These are phyloP conservation scores for Papilionanthe hybrid DNA, from an alignment of 116 monocot species.

Conservation along the genomic window DNA sequence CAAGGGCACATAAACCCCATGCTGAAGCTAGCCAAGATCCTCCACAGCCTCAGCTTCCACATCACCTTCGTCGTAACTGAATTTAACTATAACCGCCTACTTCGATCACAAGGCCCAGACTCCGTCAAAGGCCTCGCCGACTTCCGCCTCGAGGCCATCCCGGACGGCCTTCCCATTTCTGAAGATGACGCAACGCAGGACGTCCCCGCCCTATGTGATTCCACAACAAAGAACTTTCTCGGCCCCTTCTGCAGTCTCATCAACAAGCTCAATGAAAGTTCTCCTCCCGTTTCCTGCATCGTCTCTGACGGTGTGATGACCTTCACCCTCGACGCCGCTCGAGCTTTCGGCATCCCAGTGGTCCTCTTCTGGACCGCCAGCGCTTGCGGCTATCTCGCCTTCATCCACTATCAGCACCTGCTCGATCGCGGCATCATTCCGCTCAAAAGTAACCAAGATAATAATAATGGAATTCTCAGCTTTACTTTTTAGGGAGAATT, in stretches of 20 bases:
- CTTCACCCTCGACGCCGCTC: slow-evolving; percentile 21
- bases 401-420: slow-evolving; percentile 7
- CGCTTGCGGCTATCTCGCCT: slow-evolving; percentile 16
- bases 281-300: slow-evolving; percentile 10
- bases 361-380: slow-evolving; percentile 19
- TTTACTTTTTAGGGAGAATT: too few species aligned
- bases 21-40: slow-evolving; percentile 31
- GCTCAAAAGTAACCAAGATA: slow-evolving; percentile 2
- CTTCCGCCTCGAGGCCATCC: slow-evolving; percentile 29
- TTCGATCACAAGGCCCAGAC: slow-evolving; percentile 18
- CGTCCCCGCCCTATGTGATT: slow-evolving; percentile 6
- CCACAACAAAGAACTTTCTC: slow-evolving; percentile 12
- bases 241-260: slow-evolving; percentile 2
- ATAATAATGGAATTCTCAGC: background rate
- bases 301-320: slow-evolving; percentile 20
- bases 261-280: background rate
- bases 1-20: slow-evolving; percentile 34
- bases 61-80: slow-evolving; percentile 61
- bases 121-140: slow-evolving; percentile 16
- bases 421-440: slow-evolving; percentile 4
- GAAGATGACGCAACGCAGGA: slow-evolving; percentile 13
- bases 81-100: slow-evolving; percentile 38
- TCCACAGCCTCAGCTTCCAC: slow-evolving; percentile 34
- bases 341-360: slow-evolving; percentile 9
- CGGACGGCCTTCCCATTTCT: slow-evolving; percentile 15